phyloP scores from a whole-genome alignment of 1,284 basidiomycete species.

The Vanrija humicola region DNA sequence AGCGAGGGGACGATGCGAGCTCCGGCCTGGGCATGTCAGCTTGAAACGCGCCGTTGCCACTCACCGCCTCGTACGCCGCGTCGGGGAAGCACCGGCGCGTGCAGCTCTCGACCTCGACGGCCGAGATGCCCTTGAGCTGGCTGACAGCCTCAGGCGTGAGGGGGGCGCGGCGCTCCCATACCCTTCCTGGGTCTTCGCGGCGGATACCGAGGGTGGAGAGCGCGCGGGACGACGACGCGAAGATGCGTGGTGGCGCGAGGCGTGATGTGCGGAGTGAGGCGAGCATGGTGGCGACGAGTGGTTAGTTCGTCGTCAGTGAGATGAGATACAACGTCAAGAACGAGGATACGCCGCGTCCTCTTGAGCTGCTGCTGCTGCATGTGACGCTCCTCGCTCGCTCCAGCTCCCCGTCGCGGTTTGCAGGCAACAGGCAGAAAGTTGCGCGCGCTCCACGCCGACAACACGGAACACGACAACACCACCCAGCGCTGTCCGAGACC shows the following conservation, averaged over 20 bases:
- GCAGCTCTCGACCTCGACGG: conserved; percentile 53
- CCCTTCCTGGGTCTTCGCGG: conserved; percentile 70
- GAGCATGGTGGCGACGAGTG: background rate
- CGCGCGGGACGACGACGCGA: background rate
- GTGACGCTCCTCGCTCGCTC: background rate
- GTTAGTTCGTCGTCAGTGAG: too few species aligned
- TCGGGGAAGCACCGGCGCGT: conserved; percentile 67
- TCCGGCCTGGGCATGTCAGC: conserved; percentile 59
- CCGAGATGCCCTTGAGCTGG: conserved; percentile 1
- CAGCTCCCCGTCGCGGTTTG: too few species aligned
- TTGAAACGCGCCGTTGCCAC: conserved; percentile 14
- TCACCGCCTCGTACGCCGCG: conserved; percentile 63
- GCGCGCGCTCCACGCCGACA: too few species aligned
- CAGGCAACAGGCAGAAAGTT: too few species aligned
- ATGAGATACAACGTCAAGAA: too few species aligned
- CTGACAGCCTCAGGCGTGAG: conserved; percentile 8
- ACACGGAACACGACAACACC: too few species aligned
- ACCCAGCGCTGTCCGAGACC: too few species aligned
- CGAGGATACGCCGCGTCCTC: too few species aligned
- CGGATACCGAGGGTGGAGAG: conserved; percentile 59
- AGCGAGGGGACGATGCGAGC: conserved; percentile 62
- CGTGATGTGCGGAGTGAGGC: too few species aligned
- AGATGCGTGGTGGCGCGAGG: background rate
- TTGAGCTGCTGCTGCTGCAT: background rate
- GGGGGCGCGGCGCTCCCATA: conserved; percentile 84